phyloP scores from a whole-genome alignment of 805 yeast species.

The Tetrapisispora pingtungensis region DNA sequence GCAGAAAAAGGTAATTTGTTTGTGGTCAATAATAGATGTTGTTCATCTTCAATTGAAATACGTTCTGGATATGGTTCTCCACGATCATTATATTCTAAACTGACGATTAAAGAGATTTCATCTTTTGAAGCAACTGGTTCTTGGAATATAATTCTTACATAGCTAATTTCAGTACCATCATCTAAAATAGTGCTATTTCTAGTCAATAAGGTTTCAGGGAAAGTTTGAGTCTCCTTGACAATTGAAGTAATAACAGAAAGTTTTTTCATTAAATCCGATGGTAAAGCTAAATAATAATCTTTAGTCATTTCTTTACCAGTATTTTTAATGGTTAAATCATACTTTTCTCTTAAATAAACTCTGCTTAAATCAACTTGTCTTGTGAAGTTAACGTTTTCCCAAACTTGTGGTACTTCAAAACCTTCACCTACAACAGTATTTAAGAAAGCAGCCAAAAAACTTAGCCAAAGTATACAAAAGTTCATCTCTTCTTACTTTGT shows the following conservation, averaged over 20 bases:
- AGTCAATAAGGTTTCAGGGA: not conserved
- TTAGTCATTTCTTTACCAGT: conserved; percentile 41
- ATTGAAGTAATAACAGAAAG: conserved; percentile 29
- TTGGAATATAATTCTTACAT: conserved; percentile 46
- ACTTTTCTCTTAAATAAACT: conserved; percentile 55
- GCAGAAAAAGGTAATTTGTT: conserved; percentile 49
- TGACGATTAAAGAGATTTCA: conserved; percentile 37
- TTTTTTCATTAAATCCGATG: conserved; percentile 34
- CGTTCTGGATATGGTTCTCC: conserved; percentile 55
- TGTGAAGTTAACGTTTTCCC: conserved; percentile 47
- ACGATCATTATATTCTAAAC: conserved; percentile 38
- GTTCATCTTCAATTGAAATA: conserved; percentile 50
- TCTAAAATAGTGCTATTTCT: conserved; percentile 16
- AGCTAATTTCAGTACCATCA: conserved; percentile 26
- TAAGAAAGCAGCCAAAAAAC: not conserved
- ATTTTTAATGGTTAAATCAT: conserved; percentile 49
- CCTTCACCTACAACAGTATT: not conserved
- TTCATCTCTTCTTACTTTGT: not conserved
- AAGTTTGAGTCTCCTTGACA: not conserved
- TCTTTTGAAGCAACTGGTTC: conserved; percentile 59
- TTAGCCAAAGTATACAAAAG: not conserved
- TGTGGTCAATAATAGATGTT: conserved; percentile 45
- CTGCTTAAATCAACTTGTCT: conserved; percentile 56
- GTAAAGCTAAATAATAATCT: conserved; percentile 51
- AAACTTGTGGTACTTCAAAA: conserved; percentile 17